These are phyloP conservation scores for Xylaria curta DNA, from an alignment of 495 filamentous ascomycete species.

Conservation along the genomic window DNA sequence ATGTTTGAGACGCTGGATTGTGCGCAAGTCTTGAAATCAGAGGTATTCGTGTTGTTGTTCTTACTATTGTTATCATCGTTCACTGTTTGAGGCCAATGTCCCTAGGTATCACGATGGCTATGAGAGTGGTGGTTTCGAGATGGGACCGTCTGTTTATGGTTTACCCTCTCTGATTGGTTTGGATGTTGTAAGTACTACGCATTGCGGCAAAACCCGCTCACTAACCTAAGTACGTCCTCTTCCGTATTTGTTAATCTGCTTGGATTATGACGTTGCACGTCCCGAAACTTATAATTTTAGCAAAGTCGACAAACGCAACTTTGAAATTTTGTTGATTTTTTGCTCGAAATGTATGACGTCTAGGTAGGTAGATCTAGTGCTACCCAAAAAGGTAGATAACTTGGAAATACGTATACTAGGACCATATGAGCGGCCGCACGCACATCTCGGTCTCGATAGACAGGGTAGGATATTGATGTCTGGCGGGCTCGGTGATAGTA, in stretches of 20 bases:
- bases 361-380: neutral
- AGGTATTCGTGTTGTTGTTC: slow-evolving; percentile 2
- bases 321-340: neutral
- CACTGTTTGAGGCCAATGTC: neutral
- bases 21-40: slow-evolving; percentile 6
- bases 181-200: neutral
- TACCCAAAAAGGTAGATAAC: neutral
- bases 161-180: slow-evolving; percentile 1
- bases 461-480: neutral
- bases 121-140: neutral
- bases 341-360: neutral
- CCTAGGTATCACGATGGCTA: neutral
- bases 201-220: neutral
- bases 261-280: neutral
- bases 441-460: neutral
- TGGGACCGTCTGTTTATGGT: neutral
- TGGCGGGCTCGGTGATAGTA: neutral
- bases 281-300: neutral
- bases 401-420: neutral
- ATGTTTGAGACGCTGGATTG: neutral
- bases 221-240: neutral
- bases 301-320: neutral
- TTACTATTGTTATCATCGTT: slow-evolving; percentile 18
- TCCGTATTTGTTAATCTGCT: neutral
- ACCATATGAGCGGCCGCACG: neutral